Evolutionary conservation across 441 rosid species (phyloP).

Genomic region (Populus hybrid): DNA sequence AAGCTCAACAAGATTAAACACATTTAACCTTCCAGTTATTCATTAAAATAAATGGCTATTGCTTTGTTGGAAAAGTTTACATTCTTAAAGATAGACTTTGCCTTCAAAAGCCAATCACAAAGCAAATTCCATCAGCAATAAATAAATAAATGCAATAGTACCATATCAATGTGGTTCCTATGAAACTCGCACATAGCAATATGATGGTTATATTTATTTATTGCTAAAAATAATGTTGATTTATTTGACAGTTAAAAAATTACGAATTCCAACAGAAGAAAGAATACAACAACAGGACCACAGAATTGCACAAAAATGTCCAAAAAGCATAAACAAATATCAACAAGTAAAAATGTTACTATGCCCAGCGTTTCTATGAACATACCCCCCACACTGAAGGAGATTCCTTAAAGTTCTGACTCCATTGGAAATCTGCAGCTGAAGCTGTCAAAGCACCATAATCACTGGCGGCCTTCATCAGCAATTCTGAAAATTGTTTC

Average conservation of each 20-base stretch:
- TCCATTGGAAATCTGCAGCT: constrained; percentile 91
- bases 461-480: constrained; percentile 97
- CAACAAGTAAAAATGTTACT: not conserved
- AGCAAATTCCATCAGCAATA: not conserved
- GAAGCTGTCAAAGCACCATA: constrained; percentile 94
- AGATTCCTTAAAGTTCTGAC: constrained; percentile 92
- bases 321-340: not conserved
- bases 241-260: not conserved
- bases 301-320: not conserved
- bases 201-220: not conserved
- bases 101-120: not conserved
- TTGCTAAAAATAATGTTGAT: not conserved
- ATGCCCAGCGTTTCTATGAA: constrained; percentile 9
- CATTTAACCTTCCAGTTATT: not conserved
- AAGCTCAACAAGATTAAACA: constrained; percentile 1
- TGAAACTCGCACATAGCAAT: not conserved
- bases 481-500: constrained; percentile 96
- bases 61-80: not conserved
- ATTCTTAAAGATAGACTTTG: not conserved
- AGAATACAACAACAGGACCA: not conserved
- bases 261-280: not conserved
- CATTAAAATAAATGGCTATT: not conserved
- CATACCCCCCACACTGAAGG: constrained; percentile 98
- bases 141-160: not conserved
- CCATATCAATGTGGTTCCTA: not conserved